phyloP scores from a whole-genome alignment of 495 filamentous ascomycete species.

The Cairneyella variabilis region DNA sequence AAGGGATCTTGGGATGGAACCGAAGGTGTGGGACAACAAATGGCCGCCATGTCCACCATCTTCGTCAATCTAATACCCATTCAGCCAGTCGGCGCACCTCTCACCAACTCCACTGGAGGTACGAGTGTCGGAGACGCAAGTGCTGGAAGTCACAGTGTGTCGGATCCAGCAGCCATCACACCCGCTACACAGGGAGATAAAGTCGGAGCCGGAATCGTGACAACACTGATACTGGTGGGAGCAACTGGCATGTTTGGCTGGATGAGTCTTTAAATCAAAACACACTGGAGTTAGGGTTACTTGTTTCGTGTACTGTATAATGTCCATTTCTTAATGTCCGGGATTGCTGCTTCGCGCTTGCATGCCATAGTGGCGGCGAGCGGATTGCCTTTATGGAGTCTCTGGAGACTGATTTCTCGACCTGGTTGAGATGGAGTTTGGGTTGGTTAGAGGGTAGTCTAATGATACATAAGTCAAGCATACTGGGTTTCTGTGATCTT shows the following conservation, averaged over 20 bases:
- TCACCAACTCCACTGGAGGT: slow-evolving; percentile 64
- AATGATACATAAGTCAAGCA: too few relatives aligned
- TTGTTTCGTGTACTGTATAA: too few relatives aligned
- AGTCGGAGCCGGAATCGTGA: slow-evolving; percentile 62
- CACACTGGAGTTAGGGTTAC: too few relatives aligned
- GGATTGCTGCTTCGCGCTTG: too few relatives aligned
- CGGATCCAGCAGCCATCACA: slow-evolving; percentile 14
- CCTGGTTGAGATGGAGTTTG: too few relatives aligned
- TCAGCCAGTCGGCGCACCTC: slow-evolving; percentile 35
- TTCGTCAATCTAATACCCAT: slow-evolving; percentile 30
- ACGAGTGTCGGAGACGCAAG: slow-evolving; percentile 69
- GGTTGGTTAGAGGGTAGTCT: too few relatives aligned
- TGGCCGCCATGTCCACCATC: slow-evolving; percentile 51
- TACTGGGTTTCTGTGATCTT: too few relatives aligned
- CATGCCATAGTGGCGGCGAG: too few relatives aligned
- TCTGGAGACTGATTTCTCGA: too few relatives aligned
- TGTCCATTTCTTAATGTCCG: too few relatives aligned
- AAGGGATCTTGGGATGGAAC: slow-evolving; percentile 49
- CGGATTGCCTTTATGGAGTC: too few relatives aligned
- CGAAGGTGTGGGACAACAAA: slow-evolving; percentile 61
- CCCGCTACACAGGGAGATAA: slow-evolving; percentile 44
- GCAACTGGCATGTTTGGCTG: slow-evolving; percentile 26
- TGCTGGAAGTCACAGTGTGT: slow-evolving; percentile 47
- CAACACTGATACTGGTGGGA: slow-evolving; percentile 34
- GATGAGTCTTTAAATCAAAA: slow-evolving; percentile 25